These are phyloP conservation scores for Cladosporium sphaerospermum DNA, from an alignment of 2,329 filamentous ascomycete genomes.

Conservation along the genomic window DNA sequence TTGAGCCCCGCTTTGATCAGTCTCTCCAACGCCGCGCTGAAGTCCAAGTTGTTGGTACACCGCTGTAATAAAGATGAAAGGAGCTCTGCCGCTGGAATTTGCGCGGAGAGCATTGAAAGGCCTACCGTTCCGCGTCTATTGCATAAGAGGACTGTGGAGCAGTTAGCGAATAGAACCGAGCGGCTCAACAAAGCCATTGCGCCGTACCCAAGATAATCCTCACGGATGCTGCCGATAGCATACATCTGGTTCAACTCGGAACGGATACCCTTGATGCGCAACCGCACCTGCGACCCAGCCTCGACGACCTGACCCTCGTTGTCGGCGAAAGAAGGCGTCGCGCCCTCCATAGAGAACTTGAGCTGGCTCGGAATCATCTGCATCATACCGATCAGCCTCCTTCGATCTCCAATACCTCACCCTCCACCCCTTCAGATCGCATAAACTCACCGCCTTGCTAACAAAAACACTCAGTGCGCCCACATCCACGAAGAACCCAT, in stretches of 20 bases:
- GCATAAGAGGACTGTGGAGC: slow-evolving; percentile 3
- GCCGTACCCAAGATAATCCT: slow-evolving; percentile 40
- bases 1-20: not conserved
- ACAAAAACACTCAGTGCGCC: slow-evolving; percentile 75
- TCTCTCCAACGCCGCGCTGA: slow-evolving; percentile 11
- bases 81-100: not conserved
- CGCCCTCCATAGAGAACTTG: slow-evolving; percentile 91
- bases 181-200: not conserved
- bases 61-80: not conserved
- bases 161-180: not conserved
- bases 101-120: not conserved
- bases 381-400: not conserved
- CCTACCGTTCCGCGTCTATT: not conserved
- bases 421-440: not conserved
- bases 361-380: slow-evolving; percentile 87
- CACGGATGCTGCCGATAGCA: slow-evolving; percentile 96
- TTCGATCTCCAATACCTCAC: not conserved
- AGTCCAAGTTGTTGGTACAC: slow-evolving; percentile 7
- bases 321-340: slow-evolving; percentile 93
- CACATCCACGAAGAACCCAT: slow-evolving; percentile 84
- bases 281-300: slow-evolving; percentile 83
- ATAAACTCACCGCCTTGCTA: slow-evolving; percentile 69
- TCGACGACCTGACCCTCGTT: slow-evolving; percentile 92
- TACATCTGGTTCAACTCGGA: slow-evolving; percentile 93
- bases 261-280: slow-evolving; percentile 90